These are phyloP conservation scores for Aquilaria sinensis DNA, from an alignment of 345 rosid species.

Conservation along the genomic window DNA sequence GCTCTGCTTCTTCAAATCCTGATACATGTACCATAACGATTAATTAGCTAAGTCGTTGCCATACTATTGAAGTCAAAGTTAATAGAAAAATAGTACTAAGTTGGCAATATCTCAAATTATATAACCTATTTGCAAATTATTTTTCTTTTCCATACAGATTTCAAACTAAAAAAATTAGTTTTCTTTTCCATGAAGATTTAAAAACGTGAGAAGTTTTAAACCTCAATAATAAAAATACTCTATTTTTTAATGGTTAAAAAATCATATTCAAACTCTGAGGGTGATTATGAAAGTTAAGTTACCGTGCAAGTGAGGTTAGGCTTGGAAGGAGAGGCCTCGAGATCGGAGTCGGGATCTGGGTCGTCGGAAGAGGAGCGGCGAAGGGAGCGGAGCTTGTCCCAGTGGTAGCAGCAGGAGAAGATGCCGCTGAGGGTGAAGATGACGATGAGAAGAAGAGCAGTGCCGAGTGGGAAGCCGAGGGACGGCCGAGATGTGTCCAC, in stretches of 20 bases:
- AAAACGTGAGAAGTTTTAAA: no score
- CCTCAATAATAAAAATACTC: no score
- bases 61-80: no score
- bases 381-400: constrained; percentile 90
- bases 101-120: no score
- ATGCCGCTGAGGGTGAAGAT: constrained; percentile 88
- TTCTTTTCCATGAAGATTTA: no score
- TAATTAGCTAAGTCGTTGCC: no score
- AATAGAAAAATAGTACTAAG: no score
- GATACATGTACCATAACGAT: background rate
- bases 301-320: constrained; percentile 29
- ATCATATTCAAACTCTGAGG: no score
- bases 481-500: constrained; percentile 80
- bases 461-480: constrained; percentile 90
- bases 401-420: constrained; percentile 97
- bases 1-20: constrained; percentile 47
- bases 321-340: constrained; percentile 47
- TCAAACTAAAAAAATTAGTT: no score
- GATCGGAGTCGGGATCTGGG: constrained; percentile 34
- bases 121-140: no score
- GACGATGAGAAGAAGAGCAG: constrained; percentile 78
- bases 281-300: constrained; percentile 5
- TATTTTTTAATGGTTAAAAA: no score
- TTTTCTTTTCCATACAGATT: no score
- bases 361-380: constrained; percentile 50